phyloP scores from a whole-genome alignment of 169 alveolate genomes.

The Plasmodium knowlesi region DNA sequence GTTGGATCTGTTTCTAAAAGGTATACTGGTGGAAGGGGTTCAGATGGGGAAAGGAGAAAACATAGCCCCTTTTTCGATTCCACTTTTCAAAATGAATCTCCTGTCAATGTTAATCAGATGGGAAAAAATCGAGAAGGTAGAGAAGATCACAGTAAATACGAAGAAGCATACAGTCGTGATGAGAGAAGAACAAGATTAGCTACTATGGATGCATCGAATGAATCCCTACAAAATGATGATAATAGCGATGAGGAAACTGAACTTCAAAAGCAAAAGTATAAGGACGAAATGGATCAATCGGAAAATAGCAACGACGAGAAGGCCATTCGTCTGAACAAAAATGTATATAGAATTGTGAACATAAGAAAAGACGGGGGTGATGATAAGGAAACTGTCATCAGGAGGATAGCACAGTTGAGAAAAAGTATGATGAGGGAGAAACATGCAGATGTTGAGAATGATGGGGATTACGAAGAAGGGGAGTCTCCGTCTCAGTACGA shows the following conservation, averaged over 20 bases:
- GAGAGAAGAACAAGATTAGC: neutral
- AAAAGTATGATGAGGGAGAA: slow-evolving; percentile 40
- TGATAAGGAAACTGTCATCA: slow-evolving; percentile 28
- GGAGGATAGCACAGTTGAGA: slow-evolving; percentile 39
- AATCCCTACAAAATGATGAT: neutral
- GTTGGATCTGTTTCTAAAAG: neutral
- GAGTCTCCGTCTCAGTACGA: neutral
- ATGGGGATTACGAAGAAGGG: neutral
- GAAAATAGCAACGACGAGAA: slow-evolving; percentile 7
- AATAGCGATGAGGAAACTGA: neutral
- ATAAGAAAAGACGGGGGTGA: neutral
- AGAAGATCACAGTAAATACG: neutral
- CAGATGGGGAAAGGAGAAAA: neutral
- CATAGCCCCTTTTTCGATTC: neutral
- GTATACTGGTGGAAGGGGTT: neutral
- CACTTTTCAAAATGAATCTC: neutral
- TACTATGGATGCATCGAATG: neutral
- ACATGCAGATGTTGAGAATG: neutral
- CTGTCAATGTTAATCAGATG: neutral
- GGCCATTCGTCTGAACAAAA: slow-evolving; percentile 39
- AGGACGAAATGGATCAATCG: neutral
- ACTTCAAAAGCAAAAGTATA: neutral
- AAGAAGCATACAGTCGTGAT: neutral
- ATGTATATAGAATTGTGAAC: slow-evolving; percentile 44
- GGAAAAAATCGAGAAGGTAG: neutral